These are phyloP conservation scores for Anisogramma anomala DNA, from an alignment of 2,329 filamentous ascomycete genomes.

Conservation along the genomic window DNA sequence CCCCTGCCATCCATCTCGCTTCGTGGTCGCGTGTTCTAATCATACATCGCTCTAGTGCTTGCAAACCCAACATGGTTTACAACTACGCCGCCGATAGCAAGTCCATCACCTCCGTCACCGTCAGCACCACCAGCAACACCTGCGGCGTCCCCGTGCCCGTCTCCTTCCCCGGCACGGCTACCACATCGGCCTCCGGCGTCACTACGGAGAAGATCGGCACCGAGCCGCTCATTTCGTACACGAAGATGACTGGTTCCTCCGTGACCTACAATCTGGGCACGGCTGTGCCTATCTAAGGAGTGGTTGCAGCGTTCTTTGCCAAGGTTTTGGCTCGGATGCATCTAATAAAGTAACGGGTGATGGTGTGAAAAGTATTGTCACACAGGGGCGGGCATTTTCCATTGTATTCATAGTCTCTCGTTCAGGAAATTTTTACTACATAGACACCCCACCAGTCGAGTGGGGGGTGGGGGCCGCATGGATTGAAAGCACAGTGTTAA, in stretches of 20 bases:
- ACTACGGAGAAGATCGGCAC: conserved; percentile 40
- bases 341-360: too few species aligned
- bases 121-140: conserved; percentile 36
- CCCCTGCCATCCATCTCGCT: too few species aligned
- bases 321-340: background rate
- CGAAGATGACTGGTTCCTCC: conserved; percentile 31
- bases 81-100: conserved; percentile 29
- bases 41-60: too few species aligned
- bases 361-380: background rate
- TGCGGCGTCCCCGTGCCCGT: conserved; percentile 42
- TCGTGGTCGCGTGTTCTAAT: too few species aligned
- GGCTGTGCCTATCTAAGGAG: conserved; percentile 6
- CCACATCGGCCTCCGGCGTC: conserved; percentile 28
- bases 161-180: conserved; percentile 36
- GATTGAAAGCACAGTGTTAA: background rate
- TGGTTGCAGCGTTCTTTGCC: background rate
- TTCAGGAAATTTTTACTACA: background rate
- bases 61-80: conserved; percentile 37
- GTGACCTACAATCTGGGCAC: conserved; percentile 28
- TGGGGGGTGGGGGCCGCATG: too few species aligned
- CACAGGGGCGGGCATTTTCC: background rate
- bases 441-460: background rate
- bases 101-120: conserved; percentile 37
- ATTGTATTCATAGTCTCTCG: conserved; percentile 4
- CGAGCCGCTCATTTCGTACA: conserved; percentile 41